Percentiles rank a stretch among this genome's conserved stretches.
Evolutionary conservation across 371 early-diverging fungal genomes (phyloP).

Genomic region (Lichtheimia hyalospora): DNA sequence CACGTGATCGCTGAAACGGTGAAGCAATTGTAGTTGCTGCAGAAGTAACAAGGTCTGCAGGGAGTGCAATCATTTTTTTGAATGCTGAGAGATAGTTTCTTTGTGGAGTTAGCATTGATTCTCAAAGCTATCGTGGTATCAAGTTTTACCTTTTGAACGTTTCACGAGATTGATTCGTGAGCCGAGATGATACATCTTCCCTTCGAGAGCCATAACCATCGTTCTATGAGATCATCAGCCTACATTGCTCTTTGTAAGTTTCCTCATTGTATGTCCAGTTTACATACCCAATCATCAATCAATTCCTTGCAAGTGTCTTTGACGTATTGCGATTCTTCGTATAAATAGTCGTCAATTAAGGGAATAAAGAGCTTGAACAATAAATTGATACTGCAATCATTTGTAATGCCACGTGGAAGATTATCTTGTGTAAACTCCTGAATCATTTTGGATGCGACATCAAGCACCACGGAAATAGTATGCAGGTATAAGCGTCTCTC

Average conservation of each 20-base stretch:
- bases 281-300: constrained; percentile 49
- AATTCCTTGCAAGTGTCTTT: constrained; percentile 33
- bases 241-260: no score
- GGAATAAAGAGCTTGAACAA: constrained; percentile 72
- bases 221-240: neutral
- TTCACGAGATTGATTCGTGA: constrained; percentile 40
- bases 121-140: neutral
- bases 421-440: constrained; percentile 50
- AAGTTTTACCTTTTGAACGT: constrained; percentile 9
- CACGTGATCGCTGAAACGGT: constrained; percentile 15
- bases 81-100: constrained; percentile 52
- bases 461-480: constrained; percentile 33
- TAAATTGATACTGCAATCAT: constrained; percentile 46
- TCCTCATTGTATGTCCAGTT: neutral
- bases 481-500: constrained; percentile 35
- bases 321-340: constrained; percentile 42
- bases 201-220: constrained; percentile 8
- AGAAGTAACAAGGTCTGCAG: constrained; percentile 49
- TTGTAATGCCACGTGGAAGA: constrained; percentile 24
- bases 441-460: constrained; percentile 27
- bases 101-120: constrained; percentile 7
- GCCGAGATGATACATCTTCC: constrained; percentile 19
- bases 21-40: constrained; percentile 43
- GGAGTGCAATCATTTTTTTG: constrained; percentile 46
- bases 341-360: constrained; percentile 70